Evolutionary conservation across 176 grass and related monocot genomes (phyloP), one percentile per base, ranked within the genome.

Genomic region (Bromus sterilis): DNA sequence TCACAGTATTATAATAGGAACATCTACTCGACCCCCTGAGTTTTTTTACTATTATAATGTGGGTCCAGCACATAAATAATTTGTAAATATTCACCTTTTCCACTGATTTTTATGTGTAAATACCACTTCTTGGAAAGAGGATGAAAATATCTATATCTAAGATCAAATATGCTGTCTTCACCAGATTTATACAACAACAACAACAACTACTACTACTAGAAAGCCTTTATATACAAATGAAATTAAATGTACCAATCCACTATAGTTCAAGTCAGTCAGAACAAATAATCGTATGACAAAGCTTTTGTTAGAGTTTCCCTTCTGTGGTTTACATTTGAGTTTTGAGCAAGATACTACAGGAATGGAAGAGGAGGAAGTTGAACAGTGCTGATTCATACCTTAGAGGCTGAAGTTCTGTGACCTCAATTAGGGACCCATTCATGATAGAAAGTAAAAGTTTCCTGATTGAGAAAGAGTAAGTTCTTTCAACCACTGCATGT

Each of bases 361-460:
- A 36, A 79, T 71, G 77, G 11, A 75, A 83, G 63, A 24, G 31
- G 56, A 23, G 55, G 61, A 43, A 55, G 55, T 82, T 81, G 29
- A 57, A 24, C 26, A n/a, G 7, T 65, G 41, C 28, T 72, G 56
- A 37, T 55, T 70, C 33, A 12, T 91, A 98, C 96, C 93, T 93
- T 64, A 93, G 79, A 72, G 96, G 96, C 55, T 95, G 96, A 82
- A 93, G 88, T 79, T 95, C 84, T 83, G 71, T 91, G 82, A 98
- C 79, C 87, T 98, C 96, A 66, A 98, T 48, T 61, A 98, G 91
- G 26, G 86, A 84, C 1, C 93, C 88, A 59, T 91, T 88, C 48
- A 39, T 93, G 56, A 79, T 84, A 37, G 90, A 91, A 59, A 98
- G 59, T 55, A 91, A 95, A 80, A 98, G 83, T 79, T 76, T 95